phyloP scores from a whole-genome alignment of 139 green algal genomes.

The Chlorella ohadii region DNA sequence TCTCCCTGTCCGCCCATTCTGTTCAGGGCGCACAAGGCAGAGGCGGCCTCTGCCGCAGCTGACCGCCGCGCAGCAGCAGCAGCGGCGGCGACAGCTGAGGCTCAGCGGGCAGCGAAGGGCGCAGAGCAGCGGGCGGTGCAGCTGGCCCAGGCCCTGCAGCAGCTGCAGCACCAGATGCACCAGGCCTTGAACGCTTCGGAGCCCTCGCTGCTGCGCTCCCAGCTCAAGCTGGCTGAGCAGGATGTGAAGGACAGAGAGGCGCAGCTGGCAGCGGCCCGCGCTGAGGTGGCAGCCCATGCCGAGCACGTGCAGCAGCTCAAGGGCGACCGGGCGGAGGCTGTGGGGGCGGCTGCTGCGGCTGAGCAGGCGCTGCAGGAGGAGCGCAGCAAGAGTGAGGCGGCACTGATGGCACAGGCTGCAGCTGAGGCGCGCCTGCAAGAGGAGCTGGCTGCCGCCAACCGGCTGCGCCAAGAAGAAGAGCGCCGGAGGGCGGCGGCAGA shows the following conservation, averaged over 20 bases:
- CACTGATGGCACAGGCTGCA: neutral
- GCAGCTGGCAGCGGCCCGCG: neutral
- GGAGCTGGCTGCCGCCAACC: conserved; percentile 13
- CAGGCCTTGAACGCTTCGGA: neutral
- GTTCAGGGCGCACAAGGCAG: neutral
- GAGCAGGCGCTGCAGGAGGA: neutral
- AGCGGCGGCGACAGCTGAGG: neutral
- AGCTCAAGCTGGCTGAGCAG: neutral
- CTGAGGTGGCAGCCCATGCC: neutral
- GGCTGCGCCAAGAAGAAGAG: neutral
- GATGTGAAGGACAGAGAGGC: neutral
- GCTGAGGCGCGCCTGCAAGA: neutral
- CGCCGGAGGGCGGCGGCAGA: neutral
- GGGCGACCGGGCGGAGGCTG: neutral
- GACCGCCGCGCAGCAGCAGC: neutral
- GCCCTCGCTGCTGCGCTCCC: neutral
- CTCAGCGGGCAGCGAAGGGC: neutral
- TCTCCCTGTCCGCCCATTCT: neutral
- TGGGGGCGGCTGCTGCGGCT: neutral
- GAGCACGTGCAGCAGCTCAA: neutral
- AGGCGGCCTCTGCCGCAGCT: neutral
- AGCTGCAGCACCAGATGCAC: neutral
- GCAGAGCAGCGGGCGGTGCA: too few relatives aligned
- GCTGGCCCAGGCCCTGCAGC: too few relatives aligned
- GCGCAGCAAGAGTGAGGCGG: too few relatives aligned